Conservation (phyloP, 768 basidiomycete genomes). For the Lentinula raphanica region DNA sequence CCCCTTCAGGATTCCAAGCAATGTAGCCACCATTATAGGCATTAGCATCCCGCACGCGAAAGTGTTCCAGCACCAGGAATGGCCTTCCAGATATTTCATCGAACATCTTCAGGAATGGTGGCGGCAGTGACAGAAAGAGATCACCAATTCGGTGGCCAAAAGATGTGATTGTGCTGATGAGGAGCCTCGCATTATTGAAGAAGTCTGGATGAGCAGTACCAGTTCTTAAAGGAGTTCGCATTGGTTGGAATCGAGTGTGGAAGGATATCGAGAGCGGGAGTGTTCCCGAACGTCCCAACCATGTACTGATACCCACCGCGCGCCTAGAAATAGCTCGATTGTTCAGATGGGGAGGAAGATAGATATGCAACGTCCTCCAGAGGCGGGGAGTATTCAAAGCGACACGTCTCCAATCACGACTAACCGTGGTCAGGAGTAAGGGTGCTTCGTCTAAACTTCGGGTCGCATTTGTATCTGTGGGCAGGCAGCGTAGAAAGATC, state of each 20-base stretch:
- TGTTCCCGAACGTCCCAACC: not conserved
- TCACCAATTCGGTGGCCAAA: not conserved
- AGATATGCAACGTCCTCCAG: no score
- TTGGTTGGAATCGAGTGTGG: no score
- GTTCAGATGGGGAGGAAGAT: not conserved
- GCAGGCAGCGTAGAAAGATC: slow-evolving; percentile 24
- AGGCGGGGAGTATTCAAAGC: slow-evolving; percentile 21
- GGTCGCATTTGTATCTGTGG: slow-evolving; percentile 11
- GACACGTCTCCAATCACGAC: slow-evolving; percentile 22
- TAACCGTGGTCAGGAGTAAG: slow-evolving; percentile 19
- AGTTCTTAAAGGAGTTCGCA: no score
- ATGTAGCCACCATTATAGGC: no score
- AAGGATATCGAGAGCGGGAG: not conserved
- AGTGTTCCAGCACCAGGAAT: not conserved
- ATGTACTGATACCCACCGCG: not conserved
- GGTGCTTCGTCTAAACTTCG: slow-evolving; percentile 19
- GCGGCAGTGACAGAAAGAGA: not conserved
- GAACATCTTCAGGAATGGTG: not conserved
- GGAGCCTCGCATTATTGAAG: not conserved
- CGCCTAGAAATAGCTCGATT: not conserved
- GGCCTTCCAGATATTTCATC: not conserved
- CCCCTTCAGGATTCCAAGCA: no score
- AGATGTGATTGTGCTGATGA: not conserved
- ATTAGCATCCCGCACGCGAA: not conserved
- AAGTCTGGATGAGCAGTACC: not conserved